Percentiles rank a stretch among this genome's conserved stretches.
Evolutionary conservation across 139 green algal species (phyloP).

Genomic region (Chlorella sp.): DNA sequence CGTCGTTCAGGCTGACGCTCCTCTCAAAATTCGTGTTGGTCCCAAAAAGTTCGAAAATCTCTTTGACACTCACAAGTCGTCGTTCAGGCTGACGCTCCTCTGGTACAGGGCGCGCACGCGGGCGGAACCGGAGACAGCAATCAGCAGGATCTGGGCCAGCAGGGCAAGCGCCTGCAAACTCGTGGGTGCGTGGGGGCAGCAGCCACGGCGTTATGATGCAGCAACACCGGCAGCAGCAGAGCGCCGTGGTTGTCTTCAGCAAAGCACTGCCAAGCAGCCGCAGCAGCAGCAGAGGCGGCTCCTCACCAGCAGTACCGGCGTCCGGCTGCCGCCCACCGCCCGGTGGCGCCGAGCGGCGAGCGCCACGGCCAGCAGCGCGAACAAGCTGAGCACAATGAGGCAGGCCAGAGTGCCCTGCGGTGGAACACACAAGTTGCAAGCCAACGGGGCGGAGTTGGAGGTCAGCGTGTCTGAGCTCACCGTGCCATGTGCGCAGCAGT

Average conservation of each 20-base stretch:
- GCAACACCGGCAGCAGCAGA: neutral
- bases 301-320: neutral
- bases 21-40: no score
- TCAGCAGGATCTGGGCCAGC: neutral
- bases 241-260: no score
- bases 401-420: constrained; percentile 26
- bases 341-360: neutral
- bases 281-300: neutral
- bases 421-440: neutral
- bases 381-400: neutral
- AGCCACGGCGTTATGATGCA: neutral
- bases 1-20: neutral
- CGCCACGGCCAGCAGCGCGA: constrained; percentile 3
- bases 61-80: neutral
- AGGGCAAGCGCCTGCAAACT: neutral
- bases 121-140: neutral
- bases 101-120: constrained; percentile 7
- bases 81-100: neutral
- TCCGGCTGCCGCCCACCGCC: neutral
- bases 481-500: no score
- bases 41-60: no score
- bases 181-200: neutral
- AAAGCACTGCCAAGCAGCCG: neutral
- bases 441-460: neutral
- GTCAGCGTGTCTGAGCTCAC: neutral